Base-by-base conservation (phyloP, 371 early-diverging fungal species). In the Ordospora pajunii region DNA sequence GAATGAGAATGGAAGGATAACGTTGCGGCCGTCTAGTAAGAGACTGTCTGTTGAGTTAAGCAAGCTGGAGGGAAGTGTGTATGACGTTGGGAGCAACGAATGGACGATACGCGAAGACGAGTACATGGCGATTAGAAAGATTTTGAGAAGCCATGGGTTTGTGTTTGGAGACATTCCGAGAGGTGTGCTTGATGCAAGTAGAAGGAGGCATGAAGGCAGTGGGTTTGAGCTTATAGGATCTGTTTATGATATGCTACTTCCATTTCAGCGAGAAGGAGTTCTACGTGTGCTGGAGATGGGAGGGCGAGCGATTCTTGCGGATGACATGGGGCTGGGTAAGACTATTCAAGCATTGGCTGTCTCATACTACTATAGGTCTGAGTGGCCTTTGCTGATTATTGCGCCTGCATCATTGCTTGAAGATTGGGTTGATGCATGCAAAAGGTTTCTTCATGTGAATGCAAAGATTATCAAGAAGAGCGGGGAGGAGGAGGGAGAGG, bases 381-480 rank as follows among this genome's bases (percentile, higher is more conserved):
- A 84, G 37, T 87, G 87, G 83, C 89, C 89, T 8, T 86, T 88
- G 0, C 80, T 90, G 6, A 75, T 90, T 9, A 79, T 89, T 12
- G 87, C 89, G 27, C 89, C 89, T 7, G 78, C 86, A 0, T 84
- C 87, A 2, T 49, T 89, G 12, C 69, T 84, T 1, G 64, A 80
- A 0, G 88, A 86, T 14, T 90, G 90, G 90, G 62, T 70, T 11
- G 80, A 75, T 21, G 83, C 87, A 46, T 84, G 88, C 7, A 69
- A 77, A 42, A 80, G 81, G 25, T 89, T 88, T 82, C 70, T 88
- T 19, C 75, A 67, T 14, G 42, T 64, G 27, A 74, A 82, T 23
- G 46, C 74, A 43, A 67, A 23, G 10, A 48, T 79, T 42, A 37
- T 77, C 11, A 70, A 53, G 58, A 50, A 27, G 27, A 63, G 22